A percentile compares a stretch with the other conserved stretches of the same genome.
Evolutionary conservation across 1,284 basidiomycete genomes (phyloP).

Genomic region (Jaminaea rosea): DNA sequence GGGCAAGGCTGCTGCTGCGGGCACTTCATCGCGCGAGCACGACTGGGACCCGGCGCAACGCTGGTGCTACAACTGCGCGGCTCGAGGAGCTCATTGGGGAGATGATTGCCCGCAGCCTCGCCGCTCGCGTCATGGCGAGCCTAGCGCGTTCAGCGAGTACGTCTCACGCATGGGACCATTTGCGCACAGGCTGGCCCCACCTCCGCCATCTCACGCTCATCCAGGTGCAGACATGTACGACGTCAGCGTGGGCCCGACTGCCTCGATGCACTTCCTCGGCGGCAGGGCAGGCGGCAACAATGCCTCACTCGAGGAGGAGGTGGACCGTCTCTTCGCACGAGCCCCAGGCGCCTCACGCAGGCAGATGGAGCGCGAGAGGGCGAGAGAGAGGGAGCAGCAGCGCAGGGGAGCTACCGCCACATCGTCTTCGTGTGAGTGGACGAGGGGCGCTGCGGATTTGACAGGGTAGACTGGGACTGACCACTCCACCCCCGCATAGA

Average conservation of each 20-base stretch:
- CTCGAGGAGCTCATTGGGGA: constrained; percentile 64
- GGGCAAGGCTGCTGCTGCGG: constrained; percentile 6
- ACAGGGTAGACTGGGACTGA: too few species aligned
- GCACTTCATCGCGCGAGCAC: too few species aligned
- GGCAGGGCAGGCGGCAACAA: not conserved
- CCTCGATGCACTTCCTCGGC: not conserved
- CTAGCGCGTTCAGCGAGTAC: constrained; percentile 66
- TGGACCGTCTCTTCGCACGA: not conserved
- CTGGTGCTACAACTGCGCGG: constrained; percentile 84
- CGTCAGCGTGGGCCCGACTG: not conserved
- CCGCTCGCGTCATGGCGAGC: constrained; percentile 53
- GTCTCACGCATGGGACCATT: constrained; percentile 68
- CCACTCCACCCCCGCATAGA: not conserved
- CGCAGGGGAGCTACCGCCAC: too few species aligned
- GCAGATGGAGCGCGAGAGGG: not conserved
- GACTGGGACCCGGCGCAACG: constrained; percentile 17
- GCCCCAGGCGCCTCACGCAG: not conserved
- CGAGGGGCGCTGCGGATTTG: too few species aligned
- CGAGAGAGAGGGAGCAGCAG: not conserved
- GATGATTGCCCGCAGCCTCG: constrained; percentile 66
- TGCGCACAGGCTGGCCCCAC: constrained; percentile 48
- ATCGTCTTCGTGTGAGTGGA: not conserved
- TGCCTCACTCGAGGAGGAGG: not conserved
- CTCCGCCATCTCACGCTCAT: not conserved
- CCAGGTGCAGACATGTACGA: constrained; percentile 2